Base-by-base conservation (phyloP, 352 stramenopile genomes). In the Phytopythium helicoides region DNA sequence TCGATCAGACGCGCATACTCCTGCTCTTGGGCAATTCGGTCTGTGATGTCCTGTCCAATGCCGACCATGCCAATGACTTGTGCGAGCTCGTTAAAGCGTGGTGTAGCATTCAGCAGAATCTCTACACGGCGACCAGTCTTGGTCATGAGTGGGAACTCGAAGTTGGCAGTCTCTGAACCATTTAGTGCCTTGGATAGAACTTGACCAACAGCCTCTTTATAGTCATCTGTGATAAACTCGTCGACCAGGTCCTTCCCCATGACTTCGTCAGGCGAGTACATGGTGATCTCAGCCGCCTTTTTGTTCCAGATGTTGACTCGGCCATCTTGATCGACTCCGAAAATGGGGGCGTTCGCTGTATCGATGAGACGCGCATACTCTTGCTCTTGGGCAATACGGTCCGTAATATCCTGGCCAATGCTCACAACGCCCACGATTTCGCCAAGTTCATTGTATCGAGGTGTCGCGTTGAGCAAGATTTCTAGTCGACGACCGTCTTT, bases 281-380 rank as follows among this genome's bases (percentile, higher is more conserved):
- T 88, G 34, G 91, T 97, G 51, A 94, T 92, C 22, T 94, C 81
- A 9, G 81, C 81, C 9, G 88, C 87, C 57, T 97, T 97, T 41
- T 96, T 82, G 61, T 98, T 96, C 86, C 86, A 96, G 55, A 95
- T 95, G 47, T 93, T 94, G 8, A 96, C 86, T 18, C 62, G 60
- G 5, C 86, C 83, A 34, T 95, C 67, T 25, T 66, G 61, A 51
- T 96, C 85, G 15, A 96, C 83, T 31, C 87, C 89, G 45, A 97
- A 96, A 41, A 96, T 96, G 18, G 89, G 86, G 0, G 87, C 83
- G 45, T 97, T 96, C 0, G 89, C 87, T 5, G 81, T 96, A 42
- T 97, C 89, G 54, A 97, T 95, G 18, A 97, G 49, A 5, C 86
- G 71, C 1, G 68, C 69, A 53, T 95, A 94, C 36, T 96, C 92